phyloP scores from a whole-genome alignment of 371 early-diverging fungal genomes.

The Chytridiales sp. region DNA sequence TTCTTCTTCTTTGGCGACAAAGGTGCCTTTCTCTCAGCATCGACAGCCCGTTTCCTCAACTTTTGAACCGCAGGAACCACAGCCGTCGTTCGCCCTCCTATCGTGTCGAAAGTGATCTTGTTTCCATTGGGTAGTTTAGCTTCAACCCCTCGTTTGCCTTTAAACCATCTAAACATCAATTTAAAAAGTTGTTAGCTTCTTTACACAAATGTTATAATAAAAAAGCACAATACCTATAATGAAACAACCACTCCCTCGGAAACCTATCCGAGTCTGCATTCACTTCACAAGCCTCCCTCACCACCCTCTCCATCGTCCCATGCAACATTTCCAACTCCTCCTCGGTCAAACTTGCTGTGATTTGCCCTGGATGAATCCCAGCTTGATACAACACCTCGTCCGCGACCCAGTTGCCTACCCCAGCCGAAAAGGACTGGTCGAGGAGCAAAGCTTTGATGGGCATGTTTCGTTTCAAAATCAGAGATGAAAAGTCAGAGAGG shows the following conservation, averaged over 20 bases:
- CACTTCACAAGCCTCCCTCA: slow-evolving; percentile 47
- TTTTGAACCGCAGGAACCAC: slow-evolving; percentile 40
- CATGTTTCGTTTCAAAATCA: slow-evolving; percentile 38
- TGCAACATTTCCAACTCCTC: slow-evolving; percentile 46
- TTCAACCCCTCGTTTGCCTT: slow-evolving; percentile 15
- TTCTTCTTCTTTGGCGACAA: neutral
- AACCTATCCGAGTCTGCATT: slow-evolving; percentile 61
- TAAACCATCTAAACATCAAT: slow-evolving; percentile 17
- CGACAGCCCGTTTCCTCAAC: slow-evolving; percentile 15
- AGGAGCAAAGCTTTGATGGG: slow-evolving; percentile 65
- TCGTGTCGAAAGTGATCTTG: slow-evolving; percentile 47
- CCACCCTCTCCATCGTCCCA: slow-evolving; percentile 44
- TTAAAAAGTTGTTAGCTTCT: too few species aligned
- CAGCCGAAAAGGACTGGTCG: slow-evolving; percentile 60
- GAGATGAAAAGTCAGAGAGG: slow-evolving; percentile 36
- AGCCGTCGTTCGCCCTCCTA: slow-evolving; percentile 45
- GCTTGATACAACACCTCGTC: slow-evolving; percentile 64
- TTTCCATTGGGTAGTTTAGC: slow-evolving; percentile 40
- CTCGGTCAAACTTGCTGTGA: slow-evolving; percentile 46
- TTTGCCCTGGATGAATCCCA: slow-evolving; percentile 60
- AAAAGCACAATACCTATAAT: slow-evolving; percentile 42
- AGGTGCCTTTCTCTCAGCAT: neutral
- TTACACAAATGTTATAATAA: neutral
- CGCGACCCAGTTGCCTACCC: slow-evolving; percentile 72
- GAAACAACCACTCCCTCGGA: slow-evolving; percentile 65